Base-by-base conservation (phyloP, 2,329 filamentous ascomycete species). In the Zymoseptoria brevis region DNA sequence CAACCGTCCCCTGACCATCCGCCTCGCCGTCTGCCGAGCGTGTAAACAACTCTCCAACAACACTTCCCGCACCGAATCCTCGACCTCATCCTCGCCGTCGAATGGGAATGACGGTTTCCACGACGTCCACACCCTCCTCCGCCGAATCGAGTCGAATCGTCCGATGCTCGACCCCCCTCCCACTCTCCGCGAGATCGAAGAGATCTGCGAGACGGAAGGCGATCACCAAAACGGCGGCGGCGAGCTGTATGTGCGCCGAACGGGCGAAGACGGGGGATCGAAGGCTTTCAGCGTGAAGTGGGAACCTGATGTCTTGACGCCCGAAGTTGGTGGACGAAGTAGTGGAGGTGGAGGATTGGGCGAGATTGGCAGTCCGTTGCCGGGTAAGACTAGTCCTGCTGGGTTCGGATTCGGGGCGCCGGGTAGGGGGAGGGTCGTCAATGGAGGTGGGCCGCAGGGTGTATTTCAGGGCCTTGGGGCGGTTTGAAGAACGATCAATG, bases 171-270 rank as follows among this genome's bases (percentile, higher is more conserved):
- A 87, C 59, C 74, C 80, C 71, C 77, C 67, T 84, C 78, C 73
- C 79, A 68, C 64, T 73, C 84, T 78, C 69, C 80, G 79, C 24
- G 92, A 96, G 68, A 80, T 97, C 67, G 80, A 93, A 48, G 85
- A 89, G 59, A 87, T 95, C 60, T 94, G 89, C 72, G 93, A 97
- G 68, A 96, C 93, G 0, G 90, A 96, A 72, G 94, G 94, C 59
- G 95, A 88, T 68, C 72, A 78, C 1, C 84, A 87, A 60, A 97
- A 97, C 68, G 94, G 94, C 52, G 93, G 93, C 51, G 94, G 94
- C n/a, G 87, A 83, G 24, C 95, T 99, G 69, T 85, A 88, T 35
- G 80, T 88, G 63, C 82, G 81, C 61, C 79, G 81, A 48, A 81
- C 84, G 54, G 77, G 74, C 56, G 61, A 58, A 9, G 53, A 60